Evolutionary conservation across 768 basidiomycete genomes (phyloP).

Genomic region (Boletus patriciae): DNA sequence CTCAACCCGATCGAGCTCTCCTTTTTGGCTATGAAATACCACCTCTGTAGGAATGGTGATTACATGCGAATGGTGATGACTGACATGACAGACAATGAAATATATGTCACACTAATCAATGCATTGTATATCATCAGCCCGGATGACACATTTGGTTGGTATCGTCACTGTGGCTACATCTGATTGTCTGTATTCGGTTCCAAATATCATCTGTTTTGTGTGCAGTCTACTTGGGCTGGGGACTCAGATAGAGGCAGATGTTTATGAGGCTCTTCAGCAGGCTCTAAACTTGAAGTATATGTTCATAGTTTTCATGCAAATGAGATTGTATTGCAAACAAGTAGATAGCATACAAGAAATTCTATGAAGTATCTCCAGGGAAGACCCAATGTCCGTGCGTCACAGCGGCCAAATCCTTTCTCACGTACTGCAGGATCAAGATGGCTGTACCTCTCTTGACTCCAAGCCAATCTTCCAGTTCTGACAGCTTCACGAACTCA

Average conservation of each 20-base stretch:
- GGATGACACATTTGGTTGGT: background rate
- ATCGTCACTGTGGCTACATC: background rate
- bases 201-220: too few relatives aligned
- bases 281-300: constrained; percentile 58
- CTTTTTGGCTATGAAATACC: constrained; percentile 25
- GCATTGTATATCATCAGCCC: background rate
- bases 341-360: too few relatives aligned
- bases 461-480: too few relatives aligned
- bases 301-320: too few relatives aligned
- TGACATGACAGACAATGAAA: background rate
- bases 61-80: background rate
- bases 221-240: constrained; percentile 47
- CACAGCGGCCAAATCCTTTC: too few relatives aligned
- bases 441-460: too few relatives aligned
- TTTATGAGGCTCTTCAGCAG: constrained; percentile 92
- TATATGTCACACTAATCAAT: background rate
- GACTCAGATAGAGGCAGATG: constrained; percentile 91
- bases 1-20: constrained; percentile 33
- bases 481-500: too few relatives aligned
- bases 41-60: background rate
- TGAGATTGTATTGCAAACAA: too few relatives aligned
- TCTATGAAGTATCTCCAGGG: too few relatives aligned
- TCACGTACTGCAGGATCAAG: too few relatives aligned
- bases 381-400: too few relatives aligned
- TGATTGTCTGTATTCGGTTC: too few relatives aligned